These are phyloP conservation scores for Monosporascus sp. DNA, from an alignment of 2,329 filamentous ascomycete species.

Conservation along the genomic window DNA sequence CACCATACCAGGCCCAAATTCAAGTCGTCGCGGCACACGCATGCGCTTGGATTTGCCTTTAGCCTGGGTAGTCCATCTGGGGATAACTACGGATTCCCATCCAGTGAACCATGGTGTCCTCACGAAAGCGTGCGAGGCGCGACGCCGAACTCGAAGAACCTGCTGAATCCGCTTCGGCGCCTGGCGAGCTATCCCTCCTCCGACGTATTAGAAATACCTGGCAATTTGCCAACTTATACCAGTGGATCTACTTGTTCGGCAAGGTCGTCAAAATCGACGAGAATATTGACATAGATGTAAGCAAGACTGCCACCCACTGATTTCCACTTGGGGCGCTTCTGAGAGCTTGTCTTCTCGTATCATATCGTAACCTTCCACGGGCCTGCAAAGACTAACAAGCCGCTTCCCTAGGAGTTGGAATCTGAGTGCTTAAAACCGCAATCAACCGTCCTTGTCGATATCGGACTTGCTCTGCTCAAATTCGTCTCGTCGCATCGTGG, in stretches of 20 bases:
- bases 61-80: neutral
- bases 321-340: too few species aligned
- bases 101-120: slow-evolving; percentile 34
- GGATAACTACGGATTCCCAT: slow-evolving; percentile 1
- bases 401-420: slow-evolving; percentile 67
- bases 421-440: slow-evolving; percentile 77
- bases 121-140: slow-evolving; percentile 43
- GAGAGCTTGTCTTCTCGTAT: too few species aligned
- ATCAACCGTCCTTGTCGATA: slow-evolving; percentile 69
- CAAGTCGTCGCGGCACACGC: neutral
- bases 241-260: slow-evolving; percentile 91
- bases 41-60: neutral
- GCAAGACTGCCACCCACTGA: slow-evolving; percentile 8
- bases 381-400: neutral
- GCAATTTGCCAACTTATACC: slow-evolving; percentile 91
- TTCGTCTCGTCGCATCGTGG: slow-evolving; percentile 91
- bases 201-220: slow-evolving; percentile 79
- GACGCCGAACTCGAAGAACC: slow-evolving; percentile 32
- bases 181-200: slow-evolving; percentile 41
- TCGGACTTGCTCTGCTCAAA: slow-evolving; percentile 84
- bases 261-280: slow-evolving; percentile 85
- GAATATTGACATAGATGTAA: slow-evolving; percentile 83
- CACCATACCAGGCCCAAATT: neutral
- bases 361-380: too few species aligned
- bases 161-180: slow-evolving; percentile 14